Evolutionary conservation across 2,329 filamentous ascomycete genomes (phyloP).

Genomic region (Aspergillus sp.): DNA sequence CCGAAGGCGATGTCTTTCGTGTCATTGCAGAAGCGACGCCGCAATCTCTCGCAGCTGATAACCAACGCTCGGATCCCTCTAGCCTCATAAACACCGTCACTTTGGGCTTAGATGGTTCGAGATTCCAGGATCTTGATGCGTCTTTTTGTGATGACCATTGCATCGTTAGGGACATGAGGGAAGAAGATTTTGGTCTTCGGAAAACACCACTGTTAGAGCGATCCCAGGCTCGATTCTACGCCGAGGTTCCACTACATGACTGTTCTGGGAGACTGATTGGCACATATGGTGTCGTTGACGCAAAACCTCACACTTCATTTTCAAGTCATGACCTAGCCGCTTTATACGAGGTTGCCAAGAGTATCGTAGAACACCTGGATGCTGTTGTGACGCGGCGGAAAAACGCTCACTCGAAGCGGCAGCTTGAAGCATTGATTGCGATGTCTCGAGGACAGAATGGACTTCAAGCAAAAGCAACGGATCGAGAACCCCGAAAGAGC

Average conservation of each 20-base stretch:
- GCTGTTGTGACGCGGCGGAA: conserved; percentile 56
- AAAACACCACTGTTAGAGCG: conserved; percentile 38
- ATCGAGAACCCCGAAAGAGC: not conserved
- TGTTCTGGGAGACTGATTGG: conserved; percentile 61
- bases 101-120: not conserved
- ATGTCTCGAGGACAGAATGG: conserved; percentile 48
- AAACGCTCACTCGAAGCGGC: conserved; percentile 57
- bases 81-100: conserved; percentile 25
- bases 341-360: conserved; percentile 27
- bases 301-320: conserved; percentile 55
- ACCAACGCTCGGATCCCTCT: conserved; percentile 19
- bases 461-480: not conserved
- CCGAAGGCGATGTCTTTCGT: conserved; percentile 51
- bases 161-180: conserved; percentile 43
- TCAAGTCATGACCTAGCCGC: conserved; percentile 13
- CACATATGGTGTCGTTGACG: conserved; percentile 62
- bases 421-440: conserved; percentile 56
- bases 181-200: conserved; percentile 35
- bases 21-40: conserved; percentile 56
- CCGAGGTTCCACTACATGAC: conserved; percentile 64
- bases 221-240: conserved; percentile 54
- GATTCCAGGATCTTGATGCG: not conserved
- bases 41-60: conserved; percentile 32
- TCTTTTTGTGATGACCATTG: conserved; percentile 7
- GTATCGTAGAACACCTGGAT: conserved; percentile 62